Evolutionary conservation across 2,329 filamentous ascomycete genomes (phyloP), one percentile per base, ranked within the genome.

Genomic region (Diplodia intermedia): DNA sequence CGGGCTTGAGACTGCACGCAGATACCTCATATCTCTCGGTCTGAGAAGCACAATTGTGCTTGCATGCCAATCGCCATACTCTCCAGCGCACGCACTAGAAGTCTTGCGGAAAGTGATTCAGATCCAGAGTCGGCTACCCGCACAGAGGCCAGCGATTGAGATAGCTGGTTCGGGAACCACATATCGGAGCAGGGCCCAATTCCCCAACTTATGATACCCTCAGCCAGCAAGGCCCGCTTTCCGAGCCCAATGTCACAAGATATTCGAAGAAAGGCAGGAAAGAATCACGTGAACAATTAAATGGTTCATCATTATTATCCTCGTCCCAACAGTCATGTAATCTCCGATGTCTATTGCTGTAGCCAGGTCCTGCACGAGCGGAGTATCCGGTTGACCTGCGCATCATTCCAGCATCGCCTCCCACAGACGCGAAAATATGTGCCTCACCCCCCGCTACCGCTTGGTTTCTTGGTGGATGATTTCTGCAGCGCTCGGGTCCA

Each of bases 21-120:
- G 57, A 33, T 62, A 62, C 26, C 57, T 62, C 40, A 62, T 62
- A n/a, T 62, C 57, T 14, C 57, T 62, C 12, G 57, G 57, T 15
- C 26, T 62, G 18, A 49, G 57, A 18, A 31, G 40, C 40, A 62
- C 57, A 29, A 62, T 62, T n/a, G 57, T 62, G 18, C 57, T 62
- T 9, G 57, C 57, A 49, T 62, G 57, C 36, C 57, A 62, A 9
- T 50, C 40, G 5, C 57, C 57, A 12, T 62, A 62, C 31, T 62
- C 57, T 23, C 57, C 57, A 20, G 57, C 57, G 29, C 47, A 62
- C n/a, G 57, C 36, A 4, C 57, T 62, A 6, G 57, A 62, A 11
- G 40, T 62, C 18, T 18, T 62, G 23, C 57, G 57, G 47, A 62
- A 29, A 33, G 57, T 62, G 29, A 49, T 62, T 26, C 15, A 29